Percentiles rank a stretch among this genome's conserved stretches.
phyloP scores from a whole-genome alignment of 176 grass and related monocot genomes.

The Bromus sterilis region DNA sequence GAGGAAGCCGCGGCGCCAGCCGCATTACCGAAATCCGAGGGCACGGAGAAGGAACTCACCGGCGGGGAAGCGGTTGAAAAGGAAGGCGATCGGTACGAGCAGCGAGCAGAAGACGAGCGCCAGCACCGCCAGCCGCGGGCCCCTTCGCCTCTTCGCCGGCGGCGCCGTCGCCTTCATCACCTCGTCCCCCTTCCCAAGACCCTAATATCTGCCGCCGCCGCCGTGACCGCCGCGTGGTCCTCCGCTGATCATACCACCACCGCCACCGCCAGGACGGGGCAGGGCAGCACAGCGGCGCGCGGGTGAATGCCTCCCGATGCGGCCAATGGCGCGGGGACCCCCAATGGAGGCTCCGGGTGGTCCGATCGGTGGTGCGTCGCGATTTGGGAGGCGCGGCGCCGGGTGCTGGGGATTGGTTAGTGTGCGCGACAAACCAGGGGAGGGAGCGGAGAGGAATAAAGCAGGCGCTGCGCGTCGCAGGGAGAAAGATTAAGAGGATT shows the following conservation, averaged over 20 bases:
- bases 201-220: conserved; percentile 2
- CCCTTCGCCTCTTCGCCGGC: conserved; percentile 83
- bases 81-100: conserved; percentile 89
- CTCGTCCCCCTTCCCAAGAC: conserved; percentile 15
- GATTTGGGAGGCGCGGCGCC: conserved; percentile 30
- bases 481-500: neutral
- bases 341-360: neutral
- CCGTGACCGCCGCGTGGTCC: neutral
- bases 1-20: conserved; percentile 1
- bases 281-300: conserved; percentile 3
- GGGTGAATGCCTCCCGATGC: conserved; percentile 32
- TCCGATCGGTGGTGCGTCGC: conserved; percentile 23
- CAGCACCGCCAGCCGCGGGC: conserved; percentile 76
- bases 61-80: conserved; percentile 82
- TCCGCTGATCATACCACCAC: conserved; percentile 41
- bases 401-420: conserved; percentile 43
- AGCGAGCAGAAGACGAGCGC: conserved; percentile 93
- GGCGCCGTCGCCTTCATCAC: conserved; percentile 73
- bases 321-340: conserved; percentile 19
- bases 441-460: conserved; percentile 17
- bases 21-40: conserved; percentile 31
- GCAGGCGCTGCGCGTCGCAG: conserved; percentile 6
- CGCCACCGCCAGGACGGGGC: conserved; percentile 21
- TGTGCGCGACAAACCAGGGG: conserved; percentile 53
- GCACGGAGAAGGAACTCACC: conserved; percentile 29